Percentiles rank a stretch among this genome's conserved stretches.
Evolutionary conservation across 78 protist species (phyloP).

Genomic region (Cyanophora paradoxa): DNA sequence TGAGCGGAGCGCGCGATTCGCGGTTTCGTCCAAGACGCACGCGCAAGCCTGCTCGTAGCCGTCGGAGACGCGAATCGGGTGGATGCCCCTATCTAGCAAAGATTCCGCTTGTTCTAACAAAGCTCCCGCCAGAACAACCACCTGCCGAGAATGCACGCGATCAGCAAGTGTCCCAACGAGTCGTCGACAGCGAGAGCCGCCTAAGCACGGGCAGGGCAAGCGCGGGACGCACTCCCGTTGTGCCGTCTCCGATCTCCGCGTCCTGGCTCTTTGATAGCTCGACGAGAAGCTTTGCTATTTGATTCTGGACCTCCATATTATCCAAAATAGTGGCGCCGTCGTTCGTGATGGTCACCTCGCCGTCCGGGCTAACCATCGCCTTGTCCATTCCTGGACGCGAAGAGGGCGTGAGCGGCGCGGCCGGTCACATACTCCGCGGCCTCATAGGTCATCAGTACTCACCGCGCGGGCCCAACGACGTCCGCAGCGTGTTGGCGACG

Average conservation of each 20-base stretch:
- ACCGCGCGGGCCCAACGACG: conserved; percentile 95
- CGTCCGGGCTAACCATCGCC: conserved; percentile 91
- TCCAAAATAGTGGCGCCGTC: conserved; percentile 77
- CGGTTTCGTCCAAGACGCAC: background rate
- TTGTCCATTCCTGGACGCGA: conserved; percentile 96
- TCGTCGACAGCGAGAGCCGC: background rate
- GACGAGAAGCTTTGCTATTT: conserved; percentile 94
- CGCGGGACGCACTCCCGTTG: conserved; percentile 12
- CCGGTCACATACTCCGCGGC: no score
- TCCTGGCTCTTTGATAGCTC: conserved; percentile 97
- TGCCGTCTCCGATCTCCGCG: conserved; percentile 91
- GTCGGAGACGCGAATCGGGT: conserved; percentile 90
- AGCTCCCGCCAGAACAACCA: conserved; percentile 98
- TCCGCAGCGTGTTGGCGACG: conserved; percentile 81
- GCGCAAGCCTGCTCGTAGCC: conserved; percentile 75
- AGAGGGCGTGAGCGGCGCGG: no score
- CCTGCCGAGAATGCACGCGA: background rate
- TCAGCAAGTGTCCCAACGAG: conserved; percentile 5
- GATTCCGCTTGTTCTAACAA: conserved; percentile 92
- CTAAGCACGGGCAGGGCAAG: background rate
- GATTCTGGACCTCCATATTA: conserved; percentile 80
- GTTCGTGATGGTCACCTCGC: conserved; percentile 95
- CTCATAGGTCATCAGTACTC: no score
- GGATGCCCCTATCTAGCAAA: conserved; percentile 92
- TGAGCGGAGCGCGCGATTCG: conserved; percentile 27